phyloP scores from a whole-genome alignment of 202 grass and related monocot species.

The Schoenoplectus tabernaemontani region DNA sequence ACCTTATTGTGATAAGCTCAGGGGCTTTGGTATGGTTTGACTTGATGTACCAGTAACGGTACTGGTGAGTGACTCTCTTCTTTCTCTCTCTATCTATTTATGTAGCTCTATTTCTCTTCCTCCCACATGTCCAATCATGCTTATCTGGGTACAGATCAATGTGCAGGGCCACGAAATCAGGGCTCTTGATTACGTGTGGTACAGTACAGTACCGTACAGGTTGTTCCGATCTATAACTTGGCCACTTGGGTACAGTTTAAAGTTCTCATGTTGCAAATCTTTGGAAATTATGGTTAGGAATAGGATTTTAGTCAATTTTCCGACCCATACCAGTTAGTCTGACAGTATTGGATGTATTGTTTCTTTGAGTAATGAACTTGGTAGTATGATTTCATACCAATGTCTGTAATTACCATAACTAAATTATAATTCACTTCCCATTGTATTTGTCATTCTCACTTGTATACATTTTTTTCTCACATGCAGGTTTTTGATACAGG shows the following conservation, averaged over 20 bases:
- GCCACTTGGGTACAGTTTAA: background rate
- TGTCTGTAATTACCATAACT: background rate
- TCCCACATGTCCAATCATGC: background rate
- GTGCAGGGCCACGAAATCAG: background rate
- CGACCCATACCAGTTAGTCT: background rate
- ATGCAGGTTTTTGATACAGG: background rate
- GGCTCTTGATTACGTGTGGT: background rate
- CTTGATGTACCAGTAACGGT: constrained; percentile 22
- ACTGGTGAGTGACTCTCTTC: background rate
- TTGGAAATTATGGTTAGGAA: background rate
- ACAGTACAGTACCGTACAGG: background rate
- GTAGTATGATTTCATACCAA: background rate
- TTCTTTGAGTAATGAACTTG: background rate
- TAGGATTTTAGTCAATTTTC: background rate
- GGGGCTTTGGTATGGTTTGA: constrained; percentile 32
- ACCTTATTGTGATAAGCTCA: constrained; percentile 69
- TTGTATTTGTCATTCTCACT: constrained; percentile 1
- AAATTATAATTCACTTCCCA: background rate
- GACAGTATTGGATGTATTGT: background rate
- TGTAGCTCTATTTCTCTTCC: background rate
- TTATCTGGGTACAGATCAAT: background rate
- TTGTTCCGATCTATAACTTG: background rate
- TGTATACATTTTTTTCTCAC: background rate
- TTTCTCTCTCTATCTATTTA: background rate
- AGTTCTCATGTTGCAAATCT: background rate